Conservation (phyloP, 1,139 yeast genomes). For the Blastobotrys aristatus region DNA sequence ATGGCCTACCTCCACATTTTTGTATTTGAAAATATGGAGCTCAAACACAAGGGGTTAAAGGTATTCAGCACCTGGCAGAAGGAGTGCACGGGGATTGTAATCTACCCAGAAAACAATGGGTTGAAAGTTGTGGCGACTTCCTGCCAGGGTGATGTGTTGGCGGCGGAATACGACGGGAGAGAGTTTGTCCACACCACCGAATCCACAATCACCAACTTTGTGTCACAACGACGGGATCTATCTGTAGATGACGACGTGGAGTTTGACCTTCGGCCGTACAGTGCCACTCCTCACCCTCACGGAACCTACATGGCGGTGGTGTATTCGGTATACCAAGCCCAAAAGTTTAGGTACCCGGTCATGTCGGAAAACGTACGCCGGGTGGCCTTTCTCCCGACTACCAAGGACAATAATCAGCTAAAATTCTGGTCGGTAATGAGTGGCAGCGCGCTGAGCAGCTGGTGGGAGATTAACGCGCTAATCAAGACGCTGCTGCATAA, state of each 20-base stretch:
- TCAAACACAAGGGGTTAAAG: neutral
- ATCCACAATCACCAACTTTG: neutral
- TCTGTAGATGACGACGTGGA: constrained; percentile 8
- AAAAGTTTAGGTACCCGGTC: constrained; percentile 23
- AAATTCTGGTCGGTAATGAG: constrained; percentile 13
- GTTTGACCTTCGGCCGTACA: constrained; percentile 21
- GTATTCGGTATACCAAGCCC: constrained; percentile 20
- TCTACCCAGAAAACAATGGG: neutral
- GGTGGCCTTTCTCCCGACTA: constrained; percentile 12
- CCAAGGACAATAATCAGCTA: neutral
- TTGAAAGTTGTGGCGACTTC: constrained; percentile 16
- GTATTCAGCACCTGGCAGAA: constrained; percentile 8
- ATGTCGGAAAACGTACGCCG: constrained; percentile 22
- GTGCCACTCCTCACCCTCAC: constrained; percentile 21
- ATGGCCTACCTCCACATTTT: constrained; percentile 13
- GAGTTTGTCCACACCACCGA: neutral
- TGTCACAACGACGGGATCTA: neutral
- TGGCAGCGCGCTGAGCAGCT: constrained; percentile 20
- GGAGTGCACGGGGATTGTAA: constrained; percentile 14
- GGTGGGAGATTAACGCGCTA: constrained; percentile 28
- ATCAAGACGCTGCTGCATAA: constrained; percentile 17
- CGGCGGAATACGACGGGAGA: constrained; percentile 12
- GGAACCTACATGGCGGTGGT: constrained; percentile 21
- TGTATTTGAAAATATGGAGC: constrained; percentile 3
- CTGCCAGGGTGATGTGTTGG: constrained; percentile 19